These are phyloP conservation scores for Penicillium sp. DNA, from an alignment of 2,329 filamentous ascomycete species.

Conservation along the genomic window DNA sequence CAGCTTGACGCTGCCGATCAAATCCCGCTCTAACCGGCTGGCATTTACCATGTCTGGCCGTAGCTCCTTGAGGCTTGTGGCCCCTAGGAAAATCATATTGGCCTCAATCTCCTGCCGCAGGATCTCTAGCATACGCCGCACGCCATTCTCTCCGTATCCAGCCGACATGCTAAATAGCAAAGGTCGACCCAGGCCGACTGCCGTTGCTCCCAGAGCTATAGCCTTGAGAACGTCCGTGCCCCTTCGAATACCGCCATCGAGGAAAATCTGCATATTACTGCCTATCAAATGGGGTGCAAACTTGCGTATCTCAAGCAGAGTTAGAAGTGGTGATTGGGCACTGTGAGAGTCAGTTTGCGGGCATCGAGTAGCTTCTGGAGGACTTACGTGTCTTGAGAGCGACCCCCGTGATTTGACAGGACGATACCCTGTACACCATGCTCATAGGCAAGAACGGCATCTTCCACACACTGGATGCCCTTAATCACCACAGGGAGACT, in stretches of 20 bases:
- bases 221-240: constrained; percentile 66
- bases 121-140: constrained; percentile 40
- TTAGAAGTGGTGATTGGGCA: constrained; percentile 50
- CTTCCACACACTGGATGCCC: constrained; percentile 47
- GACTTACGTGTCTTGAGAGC: constrained; percentile 44
- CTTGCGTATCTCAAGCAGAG: constrained; percentile 59
- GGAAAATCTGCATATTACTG: constrained; percentile 55
- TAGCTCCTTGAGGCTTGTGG: constrained; percentile 25
- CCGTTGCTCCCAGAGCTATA: constrained; percentile 60
- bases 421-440: constrained; percentile 46
- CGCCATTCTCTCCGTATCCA: constrained; percentile 57
- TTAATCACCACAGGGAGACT: constrained; percentile 37
- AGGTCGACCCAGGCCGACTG: constrained; percentile 59
- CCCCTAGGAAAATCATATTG: constrained; percentile 36
- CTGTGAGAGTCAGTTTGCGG: constrained; percentile 6
- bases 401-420: constrained; percentile 42
- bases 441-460: constrained; percentile 46
- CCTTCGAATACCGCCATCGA: constrained; percentile 62
- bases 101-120: constrained; percentile 32
- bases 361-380: background rate
- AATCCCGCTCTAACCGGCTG: constrained; percentile 29
- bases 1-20: constrained; percentile 30
- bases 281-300: constrained; percentile 57
- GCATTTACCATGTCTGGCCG: constrained; percentile 31
- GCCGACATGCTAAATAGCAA: constrained; percentile 55